These are phyloP conservation scores for Kalanchoe fedtschenkoi DNA, from an alignment of 164 flowering plant species.

Conservation along the genomic window DNA sequence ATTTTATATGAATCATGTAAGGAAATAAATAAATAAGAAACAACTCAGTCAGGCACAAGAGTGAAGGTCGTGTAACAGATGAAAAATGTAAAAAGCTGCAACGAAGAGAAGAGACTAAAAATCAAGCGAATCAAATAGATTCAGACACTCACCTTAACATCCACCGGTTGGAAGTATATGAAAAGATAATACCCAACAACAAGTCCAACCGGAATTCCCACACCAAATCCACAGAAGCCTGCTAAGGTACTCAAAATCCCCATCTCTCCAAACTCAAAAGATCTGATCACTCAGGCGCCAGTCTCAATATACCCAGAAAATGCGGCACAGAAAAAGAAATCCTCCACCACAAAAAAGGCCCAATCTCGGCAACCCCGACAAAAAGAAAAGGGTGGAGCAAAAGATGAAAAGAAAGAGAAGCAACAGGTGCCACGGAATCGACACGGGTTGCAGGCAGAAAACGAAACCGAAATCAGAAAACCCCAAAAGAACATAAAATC, in stretches of 20 bases:
- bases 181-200: constrained; percentile 45
- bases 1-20: background rate
- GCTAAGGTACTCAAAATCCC: constrained; percentile 35
- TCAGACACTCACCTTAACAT: constrained; percentile 38
- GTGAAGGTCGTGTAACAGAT: background rate
- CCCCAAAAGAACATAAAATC: no score
- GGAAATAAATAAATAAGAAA: background rate
- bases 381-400: background rate
- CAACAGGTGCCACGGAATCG: background rate
- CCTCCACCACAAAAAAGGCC: no score
- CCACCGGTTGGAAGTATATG: constrained; percentile 41
- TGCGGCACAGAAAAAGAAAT: no score
- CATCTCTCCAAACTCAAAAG: constrained; percentile 23
- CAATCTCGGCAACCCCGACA: no score
- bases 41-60: background rate
- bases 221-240: constrained; percentile 48
- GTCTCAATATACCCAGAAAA: background rate
- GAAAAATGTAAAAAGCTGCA: background rate
- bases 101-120: background rate
- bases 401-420: background rate
- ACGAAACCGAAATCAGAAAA: no score
- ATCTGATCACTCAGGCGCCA: background rate
- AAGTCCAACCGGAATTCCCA: constrained; percentile 41
- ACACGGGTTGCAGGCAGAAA: background rate
- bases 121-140: background rate